phyloP scores from a whole-genome alignment of 805 yeast species.

The Saturnispora kantuleensis region DNA sequence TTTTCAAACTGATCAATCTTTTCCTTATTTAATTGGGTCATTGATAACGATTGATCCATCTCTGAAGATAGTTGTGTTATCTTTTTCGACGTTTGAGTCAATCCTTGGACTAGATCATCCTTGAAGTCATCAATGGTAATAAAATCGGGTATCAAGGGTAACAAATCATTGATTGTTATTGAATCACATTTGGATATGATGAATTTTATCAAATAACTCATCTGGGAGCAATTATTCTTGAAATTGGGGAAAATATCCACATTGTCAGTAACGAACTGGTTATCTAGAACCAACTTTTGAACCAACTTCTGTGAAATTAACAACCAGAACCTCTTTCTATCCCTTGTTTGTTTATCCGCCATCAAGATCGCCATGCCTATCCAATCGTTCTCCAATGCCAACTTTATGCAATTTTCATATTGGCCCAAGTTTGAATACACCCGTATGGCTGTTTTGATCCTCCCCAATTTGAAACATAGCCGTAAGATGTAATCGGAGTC shows the following conservation, averaged over 20 bases:
- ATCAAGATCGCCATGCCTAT: constrained; percentile 47
- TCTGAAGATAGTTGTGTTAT: constrained; percentile 61
- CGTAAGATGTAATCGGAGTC: constrained; percentile 72
- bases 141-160: constrained; percentile 79
- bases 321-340: constrained; percentile 67
- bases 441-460: constrained; percentile 56
- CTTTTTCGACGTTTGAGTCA: constrained; percentile 59
- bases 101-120: constrained; percentile 70
- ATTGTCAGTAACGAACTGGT: constrained; percentile 19
- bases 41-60: constrained; percentile 61
- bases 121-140: constrained; percentile 74
- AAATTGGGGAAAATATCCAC: constrained; percentile 10
- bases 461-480: constrained; percentile 51
- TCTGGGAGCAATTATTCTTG: constrained; percentile 5
- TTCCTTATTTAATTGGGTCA: constrained; percentile 45
- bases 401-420: constrained; percentile 69
- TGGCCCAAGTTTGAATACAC: constrained; percentile 60
- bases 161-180: constrained; percentile 65
- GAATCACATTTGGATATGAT: constrained; percentile 36
- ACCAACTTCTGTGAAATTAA: constrained; percentile 47
- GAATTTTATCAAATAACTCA: constrained; percentile 25
- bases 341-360: constrained; percentile 40
- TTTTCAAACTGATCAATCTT: constrained; percentile 44
- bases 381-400: constrained; percentile 57
- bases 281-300: constrained; percentile 23